Evolutionary conservation across 164 flowering plant species (phyloP).

Genomic region (Stephania yunnanensis): DNA sequence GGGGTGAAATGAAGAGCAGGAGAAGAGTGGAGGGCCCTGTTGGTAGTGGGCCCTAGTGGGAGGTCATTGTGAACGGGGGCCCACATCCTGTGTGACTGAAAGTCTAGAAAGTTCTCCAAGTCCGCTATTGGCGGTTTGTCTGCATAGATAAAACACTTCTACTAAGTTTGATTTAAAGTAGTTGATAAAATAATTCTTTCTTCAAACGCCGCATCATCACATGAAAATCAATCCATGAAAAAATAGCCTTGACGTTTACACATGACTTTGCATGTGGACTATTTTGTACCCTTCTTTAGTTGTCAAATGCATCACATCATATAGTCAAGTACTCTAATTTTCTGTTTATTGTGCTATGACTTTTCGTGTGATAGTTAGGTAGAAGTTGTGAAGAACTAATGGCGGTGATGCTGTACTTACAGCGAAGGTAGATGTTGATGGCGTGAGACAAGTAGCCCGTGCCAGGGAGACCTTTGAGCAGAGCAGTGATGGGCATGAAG

Average conservation of each 20-base stretch:
- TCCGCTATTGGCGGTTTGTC: slow-evolving; percentile 71
- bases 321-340: no score
- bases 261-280: no score
- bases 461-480: slow-evolving; percentile 68
- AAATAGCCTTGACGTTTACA: no score
- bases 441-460: slow-evolving; percentile 76
- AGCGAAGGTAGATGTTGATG: slow-evolving; percentile 77
- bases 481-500: slow-evolving; percentile 85
- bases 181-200: no score
- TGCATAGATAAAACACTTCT: slow-evolving; percentile 16
- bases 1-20: slow-evolving; percentile 45
- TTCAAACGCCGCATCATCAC: no score
- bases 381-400: no score
- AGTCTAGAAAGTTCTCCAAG: slow-evolving; percentile 56
- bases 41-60: slow-evolving; percentile 44
- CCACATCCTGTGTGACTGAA: slow-evolving; percentile 58
- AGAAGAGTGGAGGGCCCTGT: slow-evolving; percentile 27
- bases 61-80: slow-evolving; percentile 66
- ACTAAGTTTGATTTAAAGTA: no score
- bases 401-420: slow-evolving; percentile 27
- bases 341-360: no score
- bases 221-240: no score
- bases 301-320: no score
- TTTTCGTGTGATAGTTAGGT: no score
- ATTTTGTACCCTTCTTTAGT: no score